Conservation (phyloP, 805 yeast genomes). For the Saccharomycopsis fermentans region DNA sequence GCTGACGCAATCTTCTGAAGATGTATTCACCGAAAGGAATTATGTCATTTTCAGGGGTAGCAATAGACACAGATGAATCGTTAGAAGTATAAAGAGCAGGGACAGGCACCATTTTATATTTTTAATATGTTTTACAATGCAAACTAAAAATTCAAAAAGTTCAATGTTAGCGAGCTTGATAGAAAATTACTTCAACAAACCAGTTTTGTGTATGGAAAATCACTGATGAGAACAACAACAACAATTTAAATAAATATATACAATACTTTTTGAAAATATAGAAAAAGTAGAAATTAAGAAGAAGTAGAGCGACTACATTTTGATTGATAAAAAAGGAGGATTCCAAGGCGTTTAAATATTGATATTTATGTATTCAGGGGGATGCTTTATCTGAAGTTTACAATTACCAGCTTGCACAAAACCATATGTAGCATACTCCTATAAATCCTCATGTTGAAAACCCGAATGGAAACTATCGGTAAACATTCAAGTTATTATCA, state of each 20-base stretch:
- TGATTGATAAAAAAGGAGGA: neutral
- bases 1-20: conserved; percentile 43
- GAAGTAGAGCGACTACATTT: neutral
- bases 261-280: neutral
- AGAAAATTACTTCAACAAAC: no score
- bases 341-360: neutral
- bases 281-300: neutral
- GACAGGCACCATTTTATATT: conserved; percentile 12
- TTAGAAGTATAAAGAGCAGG: conserved; percentile 12
- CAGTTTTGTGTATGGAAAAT: no score
- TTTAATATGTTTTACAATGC: neutral
- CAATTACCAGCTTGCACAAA: neutral
- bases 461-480: conserved; percentile 1
- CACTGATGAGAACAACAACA: no score
- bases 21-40: conserved; percentile 57
- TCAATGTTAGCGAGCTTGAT: no score
- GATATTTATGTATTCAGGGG: neutral
- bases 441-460: neutral
- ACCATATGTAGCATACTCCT: neutral
- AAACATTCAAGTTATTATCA: neutral
- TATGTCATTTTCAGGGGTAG: neutral
- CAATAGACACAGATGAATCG: neutral
- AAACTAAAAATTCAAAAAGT: neutral
- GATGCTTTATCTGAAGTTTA: neutral
- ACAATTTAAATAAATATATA: neutral